Evolutionary conservation across 768 basidiomycete species (phyloP).

Genomic region (Megacollybia marginata): DNA sequence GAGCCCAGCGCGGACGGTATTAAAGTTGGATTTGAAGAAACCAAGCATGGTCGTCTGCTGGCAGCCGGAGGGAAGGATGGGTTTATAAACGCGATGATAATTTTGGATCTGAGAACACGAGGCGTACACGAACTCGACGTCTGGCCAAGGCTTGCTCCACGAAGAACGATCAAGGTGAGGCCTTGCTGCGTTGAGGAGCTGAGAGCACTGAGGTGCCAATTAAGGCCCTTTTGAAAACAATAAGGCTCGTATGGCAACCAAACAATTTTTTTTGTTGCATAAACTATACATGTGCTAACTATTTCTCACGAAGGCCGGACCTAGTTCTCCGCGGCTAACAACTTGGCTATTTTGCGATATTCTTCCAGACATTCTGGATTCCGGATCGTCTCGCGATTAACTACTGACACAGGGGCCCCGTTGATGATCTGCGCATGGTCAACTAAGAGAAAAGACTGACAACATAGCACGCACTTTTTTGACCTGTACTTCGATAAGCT

Average conservation of each 20-base stretch:
- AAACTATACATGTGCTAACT: no score
- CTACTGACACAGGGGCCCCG: constrained; percentile 57
- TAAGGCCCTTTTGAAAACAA: no score
- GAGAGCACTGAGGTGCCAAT: no score
- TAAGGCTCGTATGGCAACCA: no score
- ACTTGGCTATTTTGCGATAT: constrained; percentile 48
- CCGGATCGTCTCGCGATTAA: constrained; percentile 65
- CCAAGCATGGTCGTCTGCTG: no score
- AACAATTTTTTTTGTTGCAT: no score
- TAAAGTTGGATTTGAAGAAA: no score
- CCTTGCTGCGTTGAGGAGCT: no score
- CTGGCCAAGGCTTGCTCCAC: neutral
- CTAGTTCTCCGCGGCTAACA: constrained; percentile 25
- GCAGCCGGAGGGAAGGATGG: constrained; percentile 3
- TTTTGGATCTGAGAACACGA: constrained; percentile 31
- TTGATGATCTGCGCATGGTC: constrained; percentile 56
- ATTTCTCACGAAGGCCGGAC: no score
- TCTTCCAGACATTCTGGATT: constrained; percentile 67
- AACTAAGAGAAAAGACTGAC: constrained; percentile 10
- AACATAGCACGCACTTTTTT: constrained; percentile 47
- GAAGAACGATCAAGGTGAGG: no score
- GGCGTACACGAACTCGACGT: constrained; percentile 32
- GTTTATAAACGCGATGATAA: neutral
- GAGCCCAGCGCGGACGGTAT: no score
- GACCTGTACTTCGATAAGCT: constrained; percentile 72